Base-by-base conservation (phyloP, 2,329 filamentous ascomycete species). In the Monosporascus sp. region DNA sequence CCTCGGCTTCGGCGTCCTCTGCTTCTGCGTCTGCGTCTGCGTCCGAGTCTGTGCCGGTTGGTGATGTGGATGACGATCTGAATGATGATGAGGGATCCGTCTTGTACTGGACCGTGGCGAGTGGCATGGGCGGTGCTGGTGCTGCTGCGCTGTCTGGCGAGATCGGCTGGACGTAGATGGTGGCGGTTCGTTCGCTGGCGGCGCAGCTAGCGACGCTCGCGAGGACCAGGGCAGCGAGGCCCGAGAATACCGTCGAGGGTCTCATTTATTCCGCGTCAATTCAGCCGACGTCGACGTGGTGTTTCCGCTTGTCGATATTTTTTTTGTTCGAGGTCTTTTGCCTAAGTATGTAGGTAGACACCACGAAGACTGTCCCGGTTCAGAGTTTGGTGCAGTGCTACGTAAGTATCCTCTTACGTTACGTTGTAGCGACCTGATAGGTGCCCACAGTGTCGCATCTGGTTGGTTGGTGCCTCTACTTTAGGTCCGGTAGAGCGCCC, bases 21-120 rank as follows among this genome's bases (percentile, higher is more conserved):
- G 8, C 43, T 27, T 19, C 22, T n/a, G 43, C 65, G 3, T n/a
- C 22, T n/a, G 43, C 66, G 3, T 72, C 27, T 27, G 8, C 43
- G 11, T 19, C 22, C 20, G 43, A 65, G 3, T 72, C 65, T 19
- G 27, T 9, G 27, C 27, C 27, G 27, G 27, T 8, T 14, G 27
- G 1, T 27, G 27, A 27, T 27, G 8, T 27, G 27, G 27, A 31
- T 8, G 27, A 31, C 5, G 27, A 2, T 31, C 9, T 1, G 27
- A 31, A 31, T 5, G 9, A 31, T 31, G 27, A 31, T 14, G 27
- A 14, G 27, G 27, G 9, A 11, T 31, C 27, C 27, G 72, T 64
- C 64, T 84, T 76, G 74, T 81, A 85, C 55, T 74, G 70, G 55
- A 86, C 70, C 57, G 81, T 77, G 58, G 81, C 82, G 53, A 87